These are phyloP conservation scores for Clonostachys sp. DNA, from an alignment of 2,329 filamentous ascomycete genomes.

Conservation along the genomic window DNA sequence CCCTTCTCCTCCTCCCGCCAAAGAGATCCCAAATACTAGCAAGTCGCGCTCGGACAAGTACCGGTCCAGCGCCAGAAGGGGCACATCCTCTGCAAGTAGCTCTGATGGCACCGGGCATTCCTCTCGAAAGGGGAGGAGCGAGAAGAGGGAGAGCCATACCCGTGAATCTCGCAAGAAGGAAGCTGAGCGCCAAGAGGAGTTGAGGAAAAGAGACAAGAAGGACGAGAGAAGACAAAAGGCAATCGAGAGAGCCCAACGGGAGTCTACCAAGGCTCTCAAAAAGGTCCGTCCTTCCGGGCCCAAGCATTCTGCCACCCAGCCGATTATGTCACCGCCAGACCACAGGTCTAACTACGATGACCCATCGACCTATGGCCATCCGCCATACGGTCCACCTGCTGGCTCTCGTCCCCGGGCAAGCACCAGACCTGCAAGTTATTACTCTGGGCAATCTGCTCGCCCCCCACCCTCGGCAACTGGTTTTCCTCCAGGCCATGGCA, in stretches of 20 bases:
- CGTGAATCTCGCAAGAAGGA: constrained; percentile 21
- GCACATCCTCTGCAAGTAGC: constrained; percentile 32
- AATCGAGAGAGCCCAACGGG: constrained; percentile 10
- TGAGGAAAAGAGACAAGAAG: constrained; percentile 13
- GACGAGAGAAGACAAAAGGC: constrained; percentile 13
- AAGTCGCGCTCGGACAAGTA: constrained; percentile 32
- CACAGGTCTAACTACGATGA: background rate
- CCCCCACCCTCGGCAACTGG: constrained; percentile 5
- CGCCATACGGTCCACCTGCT: constrained; percentile 18
- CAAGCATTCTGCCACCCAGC: constrained; percentile 23
- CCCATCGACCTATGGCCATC: constrained; percentile 17
- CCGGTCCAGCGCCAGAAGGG: constrained; percentile 19
- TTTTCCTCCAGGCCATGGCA: background rate
- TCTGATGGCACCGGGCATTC: constrained; percentile 38
- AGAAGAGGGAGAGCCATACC: constrained; percentile 9
- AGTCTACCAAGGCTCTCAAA: constrained; percentile 12
- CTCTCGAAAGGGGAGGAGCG: constrained; percentile 12
- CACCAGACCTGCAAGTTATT: constrained; percentile 27
- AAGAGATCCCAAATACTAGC: constrained; percentile 47
- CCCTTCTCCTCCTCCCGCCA: constrained; percentile 20
- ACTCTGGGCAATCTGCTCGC: constrained; percentile 18
- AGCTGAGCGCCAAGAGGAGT: constrained; percentile 10
- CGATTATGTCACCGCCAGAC: constrained; percentile 20
- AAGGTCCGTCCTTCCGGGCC: constrained; percentile 19
- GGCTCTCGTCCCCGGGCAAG: constrained; percentile 22